These are phyloP conservation scores for Leishmania tropica DNA, from an alignment of 208 protist species.

Conservation along the genomic window DNA sequence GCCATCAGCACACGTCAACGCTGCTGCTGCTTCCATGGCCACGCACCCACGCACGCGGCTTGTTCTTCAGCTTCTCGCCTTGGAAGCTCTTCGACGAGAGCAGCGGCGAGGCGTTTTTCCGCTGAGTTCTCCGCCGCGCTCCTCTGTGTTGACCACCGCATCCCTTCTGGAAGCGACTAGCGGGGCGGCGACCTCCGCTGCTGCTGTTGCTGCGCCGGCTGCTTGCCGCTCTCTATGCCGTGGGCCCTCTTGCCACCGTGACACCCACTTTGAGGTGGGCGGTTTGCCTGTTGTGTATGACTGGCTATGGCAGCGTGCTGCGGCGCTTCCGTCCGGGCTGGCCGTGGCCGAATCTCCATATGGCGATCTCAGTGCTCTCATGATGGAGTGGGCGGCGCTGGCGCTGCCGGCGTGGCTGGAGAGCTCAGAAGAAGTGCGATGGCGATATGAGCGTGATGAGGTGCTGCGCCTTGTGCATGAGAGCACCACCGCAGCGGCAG, in stretches of 20 bases:
- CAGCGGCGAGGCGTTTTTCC: neutral
- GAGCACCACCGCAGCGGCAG: neutral
- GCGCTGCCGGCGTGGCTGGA: constrained; percentile 5
- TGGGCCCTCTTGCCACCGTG: neutral
- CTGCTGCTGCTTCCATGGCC: neutral
- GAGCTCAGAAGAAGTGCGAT: constrained; percentile 1
- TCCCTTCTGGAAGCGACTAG: neutral
- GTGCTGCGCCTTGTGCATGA: constrained; percentile 1
- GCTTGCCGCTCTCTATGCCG: neutral
- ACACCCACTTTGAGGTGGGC: neutral
- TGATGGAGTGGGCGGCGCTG: constrained; percentile 12
- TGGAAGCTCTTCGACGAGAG: constrained; percentile 2
- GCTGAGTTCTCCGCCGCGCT: neutral
- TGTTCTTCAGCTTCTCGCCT: constrained; percentile 16
- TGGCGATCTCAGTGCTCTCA: constrained; percentile 4
- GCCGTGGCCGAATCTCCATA: neutral
- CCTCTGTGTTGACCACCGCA: neutral
- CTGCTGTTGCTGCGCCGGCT: neutral
- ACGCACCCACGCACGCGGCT: constrained; percentile 20
- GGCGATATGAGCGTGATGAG: constrained; percentile 1
- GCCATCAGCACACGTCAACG: neutral
- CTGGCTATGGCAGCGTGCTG: constrained; percentile 34
- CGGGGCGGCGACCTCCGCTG: neutral
- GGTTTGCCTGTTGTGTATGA: constrained; percentile 6
- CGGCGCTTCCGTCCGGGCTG: constrained; percentile 17